Evolutionary conservation across 352 stramenopile genomes (phyloP), one percentile per base, ranked within the genome.

Genomic region (Phytopythium montanum): DNA sequence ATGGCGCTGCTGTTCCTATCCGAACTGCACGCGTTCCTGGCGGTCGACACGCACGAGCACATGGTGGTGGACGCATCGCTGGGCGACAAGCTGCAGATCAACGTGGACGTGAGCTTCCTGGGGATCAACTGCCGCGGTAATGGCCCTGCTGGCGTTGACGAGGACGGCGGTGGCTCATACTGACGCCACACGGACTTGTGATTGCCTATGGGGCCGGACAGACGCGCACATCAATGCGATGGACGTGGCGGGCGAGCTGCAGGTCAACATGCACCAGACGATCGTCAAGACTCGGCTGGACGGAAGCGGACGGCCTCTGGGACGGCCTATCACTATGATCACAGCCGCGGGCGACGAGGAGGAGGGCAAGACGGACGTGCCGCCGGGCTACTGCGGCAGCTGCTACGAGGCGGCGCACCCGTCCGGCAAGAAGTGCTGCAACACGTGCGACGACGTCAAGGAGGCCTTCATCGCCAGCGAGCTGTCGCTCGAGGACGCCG

Each of bases 221-320:
- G 96, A 99, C 72, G 85, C 98, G 31, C 95, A 99, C 69, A 74
- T 99, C 41, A 98, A 99, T 76, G 94, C 95, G 5, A 99, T 99
- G 89, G 97, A 99, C 72, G 95, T 99, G 39, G 96, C 97, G 1
- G 97, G 97, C 18, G 97, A 99, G 64, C 90, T 98, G 59, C 96
- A 99, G 70, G 78, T 99, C 29, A 87, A 98, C 65, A 90, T 99
- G 68, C 93, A 98, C 63, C 94, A 99, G 61, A 96, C 88, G 8
- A 85, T 99, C 55, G 77, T 90, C 46, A 99, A 99, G 78, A 92
- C 88, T 62, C 82, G 94, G 1, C 62, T 99, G 21, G 79, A 89
- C 51, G 54, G 72, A 1, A 68, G 88, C 23, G 95, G 94, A 0
- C 75, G 72, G n/a, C 54, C 75, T 0, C 90, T 97, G 34, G 79